These are phyloP conservation scores for Carex scoparia DNA, from an alignment of 176 grass and related monocot species.

Conservation along the genomic window DNA sequence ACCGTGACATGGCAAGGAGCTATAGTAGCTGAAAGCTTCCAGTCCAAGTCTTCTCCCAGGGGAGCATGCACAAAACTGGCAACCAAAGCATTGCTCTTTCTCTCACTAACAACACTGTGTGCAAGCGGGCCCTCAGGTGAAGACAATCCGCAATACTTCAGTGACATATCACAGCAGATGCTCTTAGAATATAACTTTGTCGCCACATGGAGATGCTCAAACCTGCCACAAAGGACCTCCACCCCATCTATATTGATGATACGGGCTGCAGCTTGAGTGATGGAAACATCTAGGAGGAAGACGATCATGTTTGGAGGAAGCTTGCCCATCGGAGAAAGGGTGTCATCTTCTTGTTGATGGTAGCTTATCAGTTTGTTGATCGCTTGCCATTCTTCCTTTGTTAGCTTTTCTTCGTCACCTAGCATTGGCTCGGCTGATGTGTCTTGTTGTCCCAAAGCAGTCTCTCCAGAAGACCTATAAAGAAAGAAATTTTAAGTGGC, in stretches of 20 bases:
- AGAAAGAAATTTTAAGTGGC: not conserved
- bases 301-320: conserved; percentile 45
- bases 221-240: conserved; percentile 90
- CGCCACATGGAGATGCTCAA: conserved; percentile 77
- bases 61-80: conserved; percentile 79
- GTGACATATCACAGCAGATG: conserved; percentile 65
- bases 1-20: conserved; percentile 94
- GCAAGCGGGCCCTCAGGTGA: conserved; percentile 92
- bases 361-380: conserved; percentile 91
- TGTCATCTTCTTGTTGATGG: conserved; percentile 69
- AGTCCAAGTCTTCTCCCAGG: conserved; percentile 67
- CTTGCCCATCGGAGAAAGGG: conserved; percentile 43
- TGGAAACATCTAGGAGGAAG: conserved; percentile 77
- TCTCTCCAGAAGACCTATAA: conserved; percentile 35
- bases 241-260: conserved; percentile 63
- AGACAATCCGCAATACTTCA: conserved; percentile 90
- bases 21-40: conserved; percentile 82
- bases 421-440: conserved; percentile 35
- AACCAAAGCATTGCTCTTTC: conserved; percentile 84
- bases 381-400: conserved; percentile 97
- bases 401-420: conserved; percentile 69
- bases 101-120: conserved; percentile 74
- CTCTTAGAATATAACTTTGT: conserved; percentile 78
- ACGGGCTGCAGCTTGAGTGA: conserved; percentile 82
- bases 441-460: conserved; percentile 36